Percentiles rank a stretch among this genome's conserved stretches.
Conservation (phyloP, 257 asterid genomes). For the Coffea eugenioides region DNA sequence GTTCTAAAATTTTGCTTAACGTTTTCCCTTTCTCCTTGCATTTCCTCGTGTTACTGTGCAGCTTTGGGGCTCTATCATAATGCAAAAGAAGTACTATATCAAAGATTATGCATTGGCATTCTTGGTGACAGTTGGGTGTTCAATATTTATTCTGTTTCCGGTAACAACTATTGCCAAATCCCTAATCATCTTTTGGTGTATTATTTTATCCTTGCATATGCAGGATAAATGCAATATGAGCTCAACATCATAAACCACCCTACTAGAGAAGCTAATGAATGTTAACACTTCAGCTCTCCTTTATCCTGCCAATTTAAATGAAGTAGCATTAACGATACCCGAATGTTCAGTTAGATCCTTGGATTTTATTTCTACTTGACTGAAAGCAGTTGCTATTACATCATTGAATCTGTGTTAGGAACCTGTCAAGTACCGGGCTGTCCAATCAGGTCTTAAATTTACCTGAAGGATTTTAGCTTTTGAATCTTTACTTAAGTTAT, state of each 20-base stretch:
- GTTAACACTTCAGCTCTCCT: background rate
- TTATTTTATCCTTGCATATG: background rate
- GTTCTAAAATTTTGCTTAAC: background rate
- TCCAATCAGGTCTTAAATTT: background rate
- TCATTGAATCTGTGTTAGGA: background rate
- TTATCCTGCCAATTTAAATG: background rate
- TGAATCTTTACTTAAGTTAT: background rate
- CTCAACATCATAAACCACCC: background rate
- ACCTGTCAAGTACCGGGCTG: background rate
- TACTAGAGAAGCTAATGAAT: background rate
- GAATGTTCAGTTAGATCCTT: background rate
- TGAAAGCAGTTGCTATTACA: background rate
- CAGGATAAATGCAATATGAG: background rate
- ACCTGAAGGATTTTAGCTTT: background rate
- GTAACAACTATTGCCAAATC: constrained; percentile 33
- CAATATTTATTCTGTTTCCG: constrained; percentile 86
- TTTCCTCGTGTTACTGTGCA: constrained; percentile 42
- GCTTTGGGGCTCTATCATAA: constrained; percentile 94
- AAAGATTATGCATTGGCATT: constrained; percentile 76
- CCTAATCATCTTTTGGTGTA: background rate
- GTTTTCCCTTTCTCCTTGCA: constrained; percentile 9
- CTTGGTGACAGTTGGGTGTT: constrained; percentile 87
- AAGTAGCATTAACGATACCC: background rate
- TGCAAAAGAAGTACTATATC: constrained; percentile 90
- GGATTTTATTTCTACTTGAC: constrained; percentile 1